A percentile compares a stretch with the other conserved stretches of the same genome.
Evolutionary conservation across 441 rosid species (phyloP).

Genomic region (Aquilaria agallochum): DNA sequence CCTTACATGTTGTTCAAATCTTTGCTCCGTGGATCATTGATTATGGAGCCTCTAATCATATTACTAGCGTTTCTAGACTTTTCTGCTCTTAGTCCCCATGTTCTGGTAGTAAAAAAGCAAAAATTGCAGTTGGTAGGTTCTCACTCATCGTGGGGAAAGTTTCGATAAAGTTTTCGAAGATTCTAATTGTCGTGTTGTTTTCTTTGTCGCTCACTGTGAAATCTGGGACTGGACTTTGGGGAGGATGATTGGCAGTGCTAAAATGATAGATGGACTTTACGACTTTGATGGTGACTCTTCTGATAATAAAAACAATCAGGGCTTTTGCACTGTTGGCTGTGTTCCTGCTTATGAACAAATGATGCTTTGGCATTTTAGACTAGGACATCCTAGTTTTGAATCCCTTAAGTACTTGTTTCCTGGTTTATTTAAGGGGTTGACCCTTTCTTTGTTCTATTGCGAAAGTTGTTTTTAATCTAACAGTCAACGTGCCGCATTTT

Average conservation of each 20-base stretch:
- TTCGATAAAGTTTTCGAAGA: not conserved
- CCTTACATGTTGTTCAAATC: not conserved
- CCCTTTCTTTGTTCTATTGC: not conserved
- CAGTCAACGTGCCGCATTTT: not conserved
- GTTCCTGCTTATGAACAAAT: not conserved
- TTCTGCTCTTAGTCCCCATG: constrained; percentile 3
- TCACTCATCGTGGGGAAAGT: constrained; percentile 7
- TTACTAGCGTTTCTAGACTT: not conserved
- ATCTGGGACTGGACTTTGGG: constrained; percentile 4
- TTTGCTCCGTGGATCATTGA: constrained; percentile 3
- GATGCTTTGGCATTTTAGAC: constrained; percentile 2
- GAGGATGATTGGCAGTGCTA: constrained; percentile 15
- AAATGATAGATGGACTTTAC: not conserved
- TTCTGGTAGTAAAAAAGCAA: constrained; percentile 2
- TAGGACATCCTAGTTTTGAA: constrained; percentile 3
- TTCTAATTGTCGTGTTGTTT: constrained; percentile 7
- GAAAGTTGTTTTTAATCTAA: not conserved
- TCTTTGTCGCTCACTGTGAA: not conserved
- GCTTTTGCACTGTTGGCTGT: not conserved
- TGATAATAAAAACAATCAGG: not conserved
- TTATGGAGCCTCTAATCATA: not conserved
- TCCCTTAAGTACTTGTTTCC: constrained; percentile 5
- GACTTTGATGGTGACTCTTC: not conserved
- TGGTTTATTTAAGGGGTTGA: not conserved
- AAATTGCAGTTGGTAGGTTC: not conserved